Evolutionary conservation across 2,329 filamentous ascomycete genomes (phyloP), one percentile per base, ranked within the genome.

Genomic region (Decorospora gaudefroyi): DNA sequence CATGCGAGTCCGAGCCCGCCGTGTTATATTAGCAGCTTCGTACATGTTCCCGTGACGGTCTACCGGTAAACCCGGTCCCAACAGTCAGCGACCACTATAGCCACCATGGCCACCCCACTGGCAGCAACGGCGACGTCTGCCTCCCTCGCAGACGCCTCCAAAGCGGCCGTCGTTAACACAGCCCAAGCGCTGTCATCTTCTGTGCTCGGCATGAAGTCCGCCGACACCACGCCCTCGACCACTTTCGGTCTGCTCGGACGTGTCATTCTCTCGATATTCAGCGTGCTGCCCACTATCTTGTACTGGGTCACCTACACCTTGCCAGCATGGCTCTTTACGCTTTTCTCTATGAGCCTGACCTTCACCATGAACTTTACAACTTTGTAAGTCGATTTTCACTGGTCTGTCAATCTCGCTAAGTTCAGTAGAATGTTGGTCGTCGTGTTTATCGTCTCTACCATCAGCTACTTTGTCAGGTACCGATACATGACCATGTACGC

Each of bases 341-440:
- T 96, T 51, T 89, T 96, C 65, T 96, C 90, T 4, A 92, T 90
- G 53, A 96, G 88, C 70, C 77, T 95, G 76, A 99, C 93, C 0
- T 89, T 99, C 65, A 99, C 93, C 8, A 95, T 99, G 91, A 97
- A 97, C 69, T 92, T 93, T 59, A 97, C 92, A 13, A 99, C 93
- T 12, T 73, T 99, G 84, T 95, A 83, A 67, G 84, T 38, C 11
- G 21, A n/a, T n/a, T n/a, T n/a, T n/a, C n/a, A n/a, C n/a, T n/a
- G n/a, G n/a, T n/a, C n/a, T n/a, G 29, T 41, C 13, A 55, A 15
- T 11, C 37, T 37, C 70, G 74, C 62, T 64, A 40, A 61, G 12
- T 6, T 6, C 4, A 6, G 11, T 35, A 72, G 69, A 31, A 59
- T 72, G 56, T 43, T 97, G 56, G 89, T 97, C 43, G 64, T 90